Evolutionary conservation across 352 stramenopile species (phyloP).

Genomic region (Plasmopara halstedii): DNA sequence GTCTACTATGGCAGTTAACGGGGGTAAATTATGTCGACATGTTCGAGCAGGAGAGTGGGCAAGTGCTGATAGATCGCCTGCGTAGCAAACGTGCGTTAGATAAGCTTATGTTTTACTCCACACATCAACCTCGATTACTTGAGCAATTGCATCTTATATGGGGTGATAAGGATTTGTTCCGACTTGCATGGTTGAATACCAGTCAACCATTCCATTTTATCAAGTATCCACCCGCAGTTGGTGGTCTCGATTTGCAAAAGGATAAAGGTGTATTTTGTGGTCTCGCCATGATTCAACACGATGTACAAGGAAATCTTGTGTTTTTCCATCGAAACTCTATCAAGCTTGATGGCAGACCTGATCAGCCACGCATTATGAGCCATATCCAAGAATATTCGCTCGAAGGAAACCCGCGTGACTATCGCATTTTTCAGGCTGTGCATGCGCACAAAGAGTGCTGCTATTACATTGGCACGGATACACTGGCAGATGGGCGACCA

Average conservation of each 20-base stretch:
- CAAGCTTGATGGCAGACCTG: constrained; percentile 62
- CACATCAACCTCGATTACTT: constrained; percentile 53
- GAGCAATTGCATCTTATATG: constrained; percentile 75
- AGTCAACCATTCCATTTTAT: constrained; percentile 79
- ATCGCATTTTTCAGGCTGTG: constrained; percentile 77
- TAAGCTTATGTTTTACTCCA: constrained; percentile 85
- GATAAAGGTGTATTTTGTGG: constrained; percentile 78
- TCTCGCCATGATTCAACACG: constrained; percentile 82
- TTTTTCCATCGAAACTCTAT: constrained; percentile 86
- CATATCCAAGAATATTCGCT: constrained; percentile 78
- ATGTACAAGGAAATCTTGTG: constrained; percentile 72
- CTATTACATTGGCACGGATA: constrained; percentile 80
- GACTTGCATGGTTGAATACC: constrained; percentile 70
- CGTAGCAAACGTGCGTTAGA: constrained; percentile 67
- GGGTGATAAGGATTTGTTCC: constrained; percentile 85
- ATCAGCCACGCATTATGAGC: constrained; percentile 71
- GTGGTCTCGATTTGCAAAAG: constrained; percentile 53
- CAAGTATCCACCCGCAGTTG: constrained; percentile 55
- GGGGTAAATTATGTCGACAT: constrained; percentile 67
- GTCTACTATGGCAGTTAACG: constrained; percentile 69
- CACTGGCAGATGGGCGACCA: constrained; percentile 45
- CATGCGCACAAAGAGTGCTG: constrained; percentile 79
- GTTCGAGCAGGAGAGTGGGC: constrained; percentile 83
- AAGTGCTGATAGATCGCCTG: constrained; percentile 78
- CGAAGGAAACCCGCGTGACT: constrained; percentile 58